phyloP scores from a whole-genome alignment of 2,329 filamentous ascomycete genomes.

The Aspergillus neotritici region DNA sequence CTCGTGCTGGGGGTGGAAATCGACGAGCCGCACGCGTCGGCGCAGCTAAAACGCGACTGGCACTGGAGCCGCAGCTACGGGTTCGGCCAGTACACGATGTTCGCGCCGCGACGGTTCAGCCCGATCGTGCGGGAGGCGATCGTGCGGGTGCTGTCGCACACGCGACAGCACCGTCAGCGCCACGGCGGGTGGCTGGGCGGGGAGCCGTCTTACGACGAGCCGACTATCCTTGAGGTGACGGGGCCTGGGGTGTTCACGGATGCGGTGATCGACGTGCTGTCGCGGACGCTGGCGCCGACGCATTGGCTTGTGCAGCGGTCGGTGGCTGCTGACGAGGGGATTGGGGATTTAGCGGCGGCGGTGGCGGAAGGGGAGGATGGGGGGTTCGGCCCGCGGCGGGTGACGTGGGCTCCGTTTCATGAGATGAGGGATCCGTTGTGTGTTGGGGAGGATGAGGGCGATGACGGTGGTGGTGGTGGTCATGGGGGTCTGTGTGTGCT shows the following conservation, averaged over 20 bases:
- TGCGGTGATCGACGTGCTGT: slow-evolving; percentile 28
- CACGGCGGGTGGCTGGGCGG: slow-evolving; percentile 8
- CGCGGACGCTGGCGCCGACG: slow-evolving; percentile 21
- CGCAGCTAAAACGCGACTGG: slow-evolving; percentile 27
- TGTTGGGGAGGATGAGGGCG: slow-evolving; percentile 17
- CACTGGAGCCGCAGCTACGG: slow-evolving; percentile 32
- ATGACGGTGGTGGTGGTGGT: slow-evolving; percentile 36
- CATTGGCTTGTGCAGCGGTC: slow-evolving; percentile 24
- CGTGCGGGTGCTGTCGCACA: slow-evolving; percentile 29
- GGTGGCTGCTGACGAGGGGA: slow-evolving; percentile 15
- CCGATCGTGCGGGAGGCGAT: slow-evolving; percentile 28
- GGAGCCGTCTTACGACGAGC: slow-evolving; percentile 19
- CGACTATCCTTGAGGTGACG: slow-evolving; percentile 27
- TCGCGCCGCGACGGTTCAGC: slow-evolving; percentile 32
- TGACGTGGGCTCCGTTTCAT: slow-evolving; percentile 34
- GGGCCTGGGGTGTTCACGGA: slow-evolving; percentile 33
- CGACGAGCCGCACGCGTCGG: slow-evolving; percentile 31
- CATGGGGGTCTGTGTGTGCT: slow-evolving; percentile 83
- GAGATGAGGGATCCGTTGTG: slow-evolving; percentile 22
- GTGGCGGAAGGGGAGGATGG: slow-evolving; percentile 6
- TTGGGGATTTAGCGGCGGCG: slow-evolving; percentile 20
- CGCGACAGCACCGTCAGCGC: slow-evolving; percentile 19
- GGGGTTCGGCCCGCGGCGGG: slow-evolving; percentile 9
- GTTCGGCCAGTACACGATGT: slow-evolving; percentile 32
- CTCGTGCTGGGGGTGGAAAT: slow-evolving; percentile 32